phyloP scores from a whole-genome alignment of 2,329 filamentous ascomycete genomes.

The Calonectria naviculata region DNA sequence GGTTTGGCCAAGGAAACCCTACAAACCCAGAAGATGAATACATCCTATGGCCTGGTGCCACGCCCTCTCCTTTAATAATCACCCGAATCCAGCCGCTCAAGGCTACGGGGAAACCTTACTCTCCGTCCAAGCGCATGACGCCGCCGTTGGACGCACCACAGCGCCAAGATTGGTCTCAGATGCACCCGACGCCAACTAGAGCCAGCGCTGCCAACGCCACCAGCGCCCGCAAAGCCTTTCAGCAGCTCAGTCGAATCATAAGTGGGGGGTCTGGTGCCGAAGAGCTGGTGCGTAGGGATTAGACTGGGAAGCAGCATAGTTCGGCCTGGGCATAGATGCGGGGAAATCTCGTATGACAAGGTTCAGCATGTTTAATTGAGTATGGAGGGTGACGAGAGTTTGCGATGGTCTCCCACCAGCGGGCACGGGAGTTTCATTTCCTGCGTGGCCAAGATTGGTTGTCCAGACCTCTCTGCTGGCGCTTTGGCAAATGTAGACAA shows the following conservation, averaged over 20 bases:
- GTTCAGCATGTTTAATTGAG: background rate
- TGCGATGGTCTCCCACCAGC: background rate
- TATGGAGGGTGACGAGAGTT: background rate
- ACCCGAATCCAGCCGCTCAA: background rate
- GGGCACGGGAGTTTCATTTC: background rate
- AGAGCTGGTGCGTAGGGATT: background rate
- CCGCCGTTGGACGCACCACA: background rate
- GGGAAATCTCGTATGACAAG: background rate
- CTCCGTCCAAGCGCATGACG: slow-evolving; percentile 1
- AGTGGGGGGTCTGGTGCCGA: background rate
- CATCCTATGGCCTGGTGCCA: background rate
- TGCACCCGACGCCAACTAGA: background rate
- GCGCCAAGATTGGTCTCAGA: background rate
- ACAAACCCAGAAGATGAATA: background rate
- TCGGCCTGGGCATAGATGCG: background rate
- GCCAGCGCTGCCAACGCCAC: background rate
- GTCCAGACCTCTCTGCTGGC: background rate
- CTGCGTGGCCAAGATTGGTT: background rate
- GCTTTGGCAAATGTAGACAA: background rate
- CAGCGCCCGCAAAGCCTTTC: background rate
- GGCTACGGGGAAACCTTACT: background rate
- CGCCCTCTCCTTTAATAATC: background rate
- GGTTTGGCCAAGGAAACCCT: too few species aligned
- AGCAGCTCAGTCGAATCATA: background rate
- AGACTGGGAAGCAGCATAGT: background rate